Evolutionary conservation across 495 filamentous ascomycete genomes (phyloP).

Genomic region (Daldinia childiae): DNA sequence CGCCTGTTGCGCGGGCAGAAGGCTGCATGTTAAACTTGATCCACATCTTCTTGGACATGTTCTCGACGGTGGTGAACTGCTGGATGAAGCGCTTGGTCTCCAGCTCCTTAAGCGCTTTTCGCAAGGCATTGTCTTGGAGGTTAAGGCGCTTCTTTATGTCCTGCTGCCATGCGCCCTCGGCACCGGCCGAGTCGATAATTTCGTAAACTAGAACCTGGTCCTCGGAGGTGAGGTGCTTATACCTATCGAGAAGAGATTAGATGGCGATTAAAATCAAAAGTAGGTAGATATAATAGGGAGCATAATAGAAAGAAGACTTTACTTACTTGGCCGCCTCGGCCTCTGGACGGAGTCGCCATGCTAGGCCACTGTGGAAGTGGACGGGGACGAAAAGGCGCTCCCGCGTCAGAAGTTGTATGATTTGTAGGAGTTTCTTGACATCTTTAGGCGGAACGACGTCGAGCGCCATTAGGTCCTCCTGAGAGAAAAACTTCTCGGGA

Average conservation of each 20-base stretch:
- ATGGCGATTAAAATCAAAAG: not conserved
- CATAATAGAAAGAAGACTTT: not conserved
- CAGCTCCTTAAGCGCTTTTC: constrained; percentile 78
- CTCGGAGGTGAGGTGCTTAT: constrained; percentile 65
- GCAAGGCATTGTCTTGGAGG: constrained; percentile 79
- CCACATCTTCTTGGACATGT: constrained; percentile 77
- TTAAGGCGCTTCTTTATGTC: constrained; percentile 77
- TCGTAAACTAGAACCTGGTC: constrained; percentile 86
- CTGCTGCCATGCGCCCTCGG: constrained; percentile 88
- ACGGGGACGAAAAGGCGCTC: constrained; percentile 74
- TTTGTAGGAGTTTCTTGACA: constrained; percentile 64
- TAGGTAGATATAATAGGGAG: not conserved
- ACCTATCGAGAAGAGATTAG: constrained; percentile 54
- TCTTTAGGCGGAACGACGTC: constrained; percentile 69
- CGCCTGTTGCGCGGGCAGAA: constrained; percentile 87
- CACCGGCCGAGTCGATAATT: constrained; percentile 81
- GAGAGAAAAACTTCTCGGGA: constrained; percentile 67
- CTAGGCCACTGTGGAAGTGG: constrained; percentile 62
- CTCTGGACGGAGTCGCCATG: constrained; percentile 72
- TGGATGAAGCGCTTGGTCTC: constrained; percentile 67
- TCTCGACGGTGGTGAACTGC: constrained; percentile 70
- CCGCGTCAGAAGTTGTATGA: constrained; percentile 69
- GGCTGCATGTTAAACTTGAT: constrained; percentile 83
- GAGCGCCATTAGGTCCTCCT: constrained; percentile 71
- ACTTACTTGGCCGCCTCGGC: constrained; percentile 78